These are phyloP conservation scores for Fusarium ramigenum DNA, from an alignment of 2,329 filamentous ascomycete genomes.

Conservation along the genomic window DNA sequence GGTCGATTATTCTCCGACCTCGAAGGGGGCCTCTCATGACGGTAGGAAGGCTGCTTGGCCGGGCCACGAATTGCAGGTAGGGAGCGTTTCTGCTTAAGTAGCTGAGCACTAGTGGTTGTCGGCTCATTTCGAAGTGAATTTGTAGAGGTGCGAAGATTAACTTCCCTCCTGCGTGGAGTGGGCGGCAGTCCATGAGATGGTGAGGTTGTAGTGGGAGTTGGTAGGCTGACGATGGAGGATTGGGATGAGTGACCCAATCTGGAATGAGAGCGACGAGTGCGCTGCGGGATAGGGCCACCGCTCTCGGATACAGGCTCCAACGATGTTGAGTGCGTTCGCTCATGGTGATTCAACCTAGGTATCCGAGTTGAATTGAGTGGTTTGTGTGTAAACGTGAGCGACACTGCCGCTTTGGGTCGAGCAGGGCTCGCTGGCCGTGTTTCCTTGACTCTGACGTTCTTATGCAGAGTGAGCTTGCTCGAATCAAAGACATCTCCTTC, in stretches of 20 bases:
- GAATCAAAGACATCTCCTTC: slow-evolving; percentile 84
- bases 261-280: slow-evolving; percentile 69
- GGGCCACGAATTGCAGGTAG: slow-evolving; percentile 67
- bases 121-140: slow-evolving; percentile 66
- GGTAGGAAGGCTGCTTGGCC: slow-evolving; percentile 57
- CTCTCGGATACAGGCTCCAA: slow-evolving; percentile 95
- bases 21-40: slow-evolving; percentile 69
- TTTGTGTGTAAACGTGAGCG: slow-evolving; percentile 91
- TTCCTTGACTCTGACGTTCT: slow-evolving; percentile 89
- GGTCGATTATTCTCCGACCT: slow-evolving; percentile 63
- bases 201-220: slow-evolving; percentile 68
- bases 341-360: slow-evolving; percentile 78
- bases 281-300: slow-evolving; percentile 73
- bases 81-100: slow-evolving; percentile 72
- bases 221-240: slow-evolving; percentile 72
- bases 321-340: slow-evolving; percentile 73
- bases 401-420: slow-evolving; percentile 78
- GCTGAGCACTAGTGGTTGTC: slow-evolving; percentile 72
- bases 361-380: slow-evolving; percentile 72
- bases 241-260: slow-evolving; percentile 75
- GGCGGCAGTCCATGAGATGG: slow-evolving; percentile 63
- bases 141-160: slow-evolving; percentile 64
- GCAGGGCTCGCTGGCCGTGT: slow-evolving; percentile 74
- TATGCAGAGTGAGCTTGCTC: slow-evolving; percentile 84
- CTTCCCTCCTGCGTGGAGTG: slow-evolving; percentile 69